Percentiles rank a stretch among this genome's conserved stretches.
Evolutionary conservation across 225 moss, liverwort and hornwort species (phyloP).

Genomic region (Marchantia paleacea): DNA sequence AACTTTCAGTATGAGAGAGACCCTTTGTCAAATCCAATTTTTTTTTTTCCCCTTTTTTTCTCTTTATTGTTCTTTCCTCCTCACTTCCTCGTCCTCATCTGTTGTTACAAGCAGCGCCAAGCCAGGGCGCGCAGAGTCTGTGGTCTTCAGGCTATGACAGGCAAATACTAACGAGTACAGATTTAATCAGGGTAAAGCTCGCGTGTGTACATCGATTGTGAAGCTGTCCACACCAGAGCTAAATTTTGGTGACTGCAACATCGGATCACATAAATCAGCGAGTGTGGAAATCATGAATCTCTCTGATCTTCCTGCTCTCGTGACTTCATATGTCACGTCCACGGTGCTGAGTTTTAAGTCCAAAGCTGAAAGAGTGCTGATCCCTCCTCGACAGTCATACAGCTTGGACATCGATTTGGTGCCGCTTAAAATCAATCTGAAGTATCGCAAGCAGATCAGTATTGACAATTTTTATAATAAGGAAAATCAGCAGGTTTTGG

Average conservation of each 20-base stretch:
- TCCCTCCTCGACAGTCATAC: slow-evolving; percentile 72
- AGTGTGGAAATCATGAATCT: slow-evolving; percentile 84
- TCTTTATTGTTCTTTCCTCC: too few relatives aligned
- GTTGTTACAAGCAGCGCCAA: too few relatives aligned
- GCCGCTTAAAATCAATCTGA: slow-evolving; percentile 87
- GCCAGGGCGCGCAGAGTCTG: too few relatives aligned
- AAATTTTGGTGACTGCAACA: slow-evolving; percentile 90
- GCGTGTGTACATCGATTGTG: slow-evolving; percentile 82
- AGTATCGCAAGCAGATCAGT: slow-evolving; percentile 85
- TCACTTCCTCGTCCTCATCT: too few relatives aligned
- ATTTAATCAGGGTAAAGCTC: slow-evolving; percentile 75
- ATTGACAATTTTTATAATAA: slow-evolving; percentile 85
- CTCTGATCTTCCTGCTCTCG: slow-evolving; percentile 84
- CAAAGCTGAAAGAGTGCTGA: slow-evolving; percentile 74
- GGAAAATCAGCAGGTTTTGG: slow-evolving; percentile 76
- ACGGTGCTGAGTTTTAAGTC: slow-evolving; percentile 83
- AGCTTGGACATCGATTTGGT: slow-evolving; percentile 87
- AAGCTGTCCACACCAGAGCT: slow-evolving; percentile 82
- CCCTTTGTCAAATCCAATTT: too few relatives aligned
- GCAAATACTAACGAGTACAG: too few relatives aligned
- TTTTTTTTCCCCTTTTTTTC: too few relatives aligned
- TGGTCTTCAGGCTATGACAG: too few relatives aligned
- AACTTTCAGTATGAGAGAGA: too few relatives aligned
- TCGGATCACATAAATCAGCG: slow-evolving; percentile 79
- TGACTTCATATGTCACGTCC: slow-evolving; percentile 81